These are phyloP conservation scores for Castanea sativa DNA, from an alignment of 306 rosid species.

Conservation along the genomic window DNA sequence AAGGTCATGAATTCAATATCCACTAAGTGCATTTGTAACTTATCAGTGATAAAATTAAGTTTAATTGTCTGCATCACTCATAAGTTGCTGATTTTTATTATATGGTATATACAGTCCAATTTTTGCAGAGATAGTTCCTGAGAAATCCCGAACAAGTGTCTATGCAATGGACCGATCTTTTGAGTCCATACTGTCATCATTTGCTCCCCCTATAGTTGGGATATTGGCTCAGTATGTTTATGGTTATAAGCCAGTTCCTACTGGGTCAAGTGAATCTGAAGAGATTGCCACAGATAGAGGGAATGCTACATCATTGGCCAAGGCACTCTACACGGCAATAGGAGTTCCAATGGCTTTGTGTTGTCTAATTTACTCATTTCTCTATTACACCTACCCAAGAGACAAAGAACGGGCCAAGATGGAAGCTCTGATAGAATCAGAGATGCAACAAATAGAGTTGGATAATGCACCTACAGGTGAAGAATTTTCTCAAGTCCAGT, in stretches of 20 bases:
- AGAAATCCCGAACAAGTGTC: constrained; percentile 78
- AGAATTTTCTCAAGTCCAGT: constrained; percentile 15
- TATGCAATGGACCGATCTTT: constrained; percentile 87
- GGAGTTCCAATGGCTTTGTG: constrained; percentile 63
- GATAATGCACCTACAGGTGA: constrained; percentile 21
- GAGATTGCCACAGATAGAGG: constrained; percentile 47
- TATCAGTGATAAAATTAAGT: too few species aligned
- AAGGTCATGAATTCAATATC: too few species aligned
- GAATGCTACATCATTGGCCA: constrained; percentile 54
- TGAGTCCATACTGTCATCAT: constrained; percentile 82
- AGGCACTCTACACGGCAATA: constrained; percentile 48
- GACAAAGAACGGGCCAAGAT: constrained; percentile 53
- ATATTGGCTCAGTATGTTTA: constrained; percentile 78
- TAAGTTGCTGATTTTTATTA: background rate
- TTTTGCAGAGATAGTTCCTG: constrained; percentile 98
- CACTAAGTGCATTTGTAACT: too few species aligned
- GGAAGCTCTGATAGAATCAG: constrained; percentile 53
- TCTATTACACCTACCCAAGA: constrained; percentile 54
- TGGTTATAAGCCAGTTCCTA: constrained; percentile 68
- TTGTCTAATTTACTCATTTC: constrained; percentile 52
- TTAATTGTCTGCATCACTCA: background rate
- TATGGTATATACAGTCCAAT: constrained; percentile 67
- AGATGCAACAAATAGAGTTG: constrained; percentile 42
- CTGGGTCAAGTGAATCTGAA: constrained; percentile 47
- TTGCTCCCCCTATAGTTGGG: constrained; percentile 91